Base-by-base conservation (phyloP, 495 filamentous ascomycete species). In the Amniculicola lignicola region DNA sequence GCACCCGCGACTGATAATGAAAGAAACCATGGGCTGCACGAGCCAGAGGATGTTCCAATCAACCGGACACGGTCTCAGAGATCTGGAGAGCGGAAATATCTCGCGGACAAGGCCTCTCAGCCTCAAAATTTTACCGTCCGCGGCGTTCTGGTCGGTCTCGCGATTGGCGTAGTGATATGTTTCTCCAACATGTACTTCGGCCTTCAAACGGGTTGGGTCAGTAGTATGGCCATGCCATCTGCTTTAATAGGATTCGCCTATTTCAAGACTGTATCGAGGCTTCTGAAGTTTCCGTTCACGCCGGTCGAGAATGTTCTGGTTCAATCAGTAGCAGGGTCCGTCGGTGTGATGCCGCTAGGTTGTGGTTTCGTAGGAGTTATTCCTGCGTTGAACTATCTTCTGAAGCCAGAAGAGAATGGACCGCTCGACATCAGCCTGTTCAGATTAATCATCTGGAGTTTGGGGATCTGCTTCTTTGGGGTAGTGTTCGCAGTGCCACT, bases 101-200 rank as follows among this genome's bases (percentile, higher is more conserved):
- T 69, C n/a, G 49, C 64, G 2, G 44, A 57, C 35, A 52, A 54
- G 14, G 54, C 56, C 3, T 55, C 38, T 7, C 68, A 70, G 43
- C 70, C 70, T 14, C 75, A 75, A 29, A 85, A 87, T 72, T 96
- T 99, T 71, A 97, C 94, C 5, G 16, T 83, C 14, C 86, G 93
- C 37, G 90, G 88, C 25, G 74, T 96, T 33, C 65, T 83, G 23
- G 89, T 89, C 45, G 93, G 93, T 29, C 72, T 97, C 5, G 70
- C 79, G 2, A 92, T 97, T 53, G 93, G 93, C 23, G 78, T 90
- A 2, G 74, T 97, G 36, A 95, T 96, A 56, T 90, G 87, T 59
- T 96, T 95, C 72, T 92, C 87, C 22, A 97, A 97, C 70, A 95
- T 88, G 76, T 99, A 96, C 68, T 99, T 97, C 65, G 94, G 94